These are phyloP conservation scores for Alternaria gaisen DNA, from an alignment of 2,329 filamentous ascomycete genomes.

Conservation along the genomic window DNA sequence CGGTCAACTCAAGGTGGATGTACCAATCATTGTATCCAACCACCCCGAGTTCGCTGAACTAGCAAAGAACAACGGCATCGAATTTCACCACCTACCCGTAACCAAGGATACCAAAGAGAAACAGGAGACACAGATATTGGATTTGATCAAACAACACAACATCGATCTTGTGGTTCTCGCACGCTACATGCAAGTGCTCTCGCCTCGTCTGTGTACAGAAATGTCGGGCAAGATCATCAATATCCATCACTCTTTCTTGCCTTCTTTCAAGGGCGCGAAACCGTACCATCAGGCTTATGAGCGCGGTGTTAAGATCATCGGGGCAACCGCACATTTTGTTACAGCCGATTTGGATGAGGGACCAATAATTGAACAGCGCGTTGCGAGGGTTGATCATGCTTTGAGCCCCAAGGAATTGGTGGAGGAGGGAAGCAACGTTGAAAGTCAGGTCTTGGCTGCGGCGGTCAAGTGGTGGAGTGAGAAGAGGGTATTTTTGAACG, in stretches of 20 bases:
- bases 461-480: conserved; percentile 88
- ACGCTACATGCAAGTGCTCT: conserved; percentile 88
- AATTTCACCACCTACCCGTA: conserved; percentile 83
- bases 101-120: conserved; percentile 78
- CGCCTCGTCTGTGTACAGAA: conserved; percentile 74
- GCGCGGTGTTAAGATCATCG: conserved; percentile 87
- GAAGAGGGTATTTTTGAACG: conserved; percentile 79
- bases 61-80: conserved; percentile 76
- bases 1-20: conserved; percentile 76
- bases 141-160: conserved; percentile 72
- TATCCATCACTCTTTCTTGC: conserved; percentile 88
- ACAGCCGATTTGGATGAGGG: conserved; percentile 86
- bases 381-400: conserved; percentile 78
- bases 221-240: conserved; percentile 92
- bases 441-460: conserved; percentile 81
- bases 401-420: conserved; percentile 79
- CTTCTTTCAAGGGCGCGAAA: conserved; percentile 86
- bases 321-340: conserved; percentile 85
- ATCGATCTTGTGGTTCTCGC: conserved; percentile 84
- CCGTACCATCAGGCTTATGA: conserved; percentile 90
- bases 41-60: conserved; percentile 76
- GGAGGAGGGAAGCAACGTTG: conserved; percentile 82
- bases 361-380: conserved; percentile 86
- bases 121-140: conserved; percentile 76
- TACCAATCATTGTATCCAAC: conserved; percentile 83